These are phyloP conservation scores for Geosmithia putterillii DNA, from an alignment of 2,329 filamentous ascomycete genomes.

Conservation along the genomic window DNA sequence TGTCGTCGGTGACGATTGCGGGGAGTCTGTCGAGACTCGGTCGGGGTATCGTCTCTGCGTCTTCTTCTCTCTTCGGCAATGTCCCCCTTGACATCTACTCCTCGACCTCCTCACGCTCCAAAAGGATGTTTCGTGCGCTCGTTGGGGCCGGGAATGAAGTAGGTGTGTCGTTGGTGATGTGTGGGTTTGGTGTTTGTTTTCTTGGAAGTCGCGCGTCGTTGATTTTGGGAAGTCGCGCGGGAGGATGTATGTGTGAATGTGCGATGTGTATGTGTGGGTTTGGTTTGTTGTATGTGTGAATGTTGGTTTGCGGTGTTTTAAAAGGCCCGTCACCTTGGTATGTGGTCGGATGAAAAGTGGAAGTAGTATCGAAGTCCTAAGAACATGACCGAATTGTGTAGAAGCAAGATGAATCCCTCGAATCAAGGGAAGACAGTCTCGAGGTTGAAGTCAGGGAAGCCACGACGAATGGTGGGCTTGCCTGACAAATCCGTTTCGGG, in stretches of 20 bases:
- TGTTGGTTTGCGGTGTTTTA: too few species aligned
- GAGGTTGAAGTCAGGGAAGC: constrained; percentile 12
- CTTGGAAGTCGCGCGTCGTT: constrained; percentile 12
- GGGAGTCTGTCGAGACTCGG: not conserved
- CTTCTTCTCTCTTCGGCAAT: not conserved
- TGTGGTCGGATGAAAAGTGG: constrained; percentile 46
- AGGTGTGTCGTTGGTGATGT: too few species aligned
- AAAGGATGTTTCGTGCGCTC: not conserved
- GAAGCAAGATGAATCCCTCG: constrained; percentile 17
- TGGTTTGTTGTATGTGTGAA: constrained; percentile 18
- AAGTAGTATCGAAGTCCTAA: constrained; percentile 39
- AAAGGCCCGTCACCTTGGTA: constrained; percentile 47
- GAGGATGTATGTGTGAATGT: constrained; percentile 4
- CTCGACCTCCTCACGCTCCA: constrained; percentile 1
- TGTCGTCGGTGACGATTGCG: not conserved
- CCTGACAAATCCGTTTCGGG: not conserved
- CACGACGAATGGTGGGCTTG: too few species aligned
- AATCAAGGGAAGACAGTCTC: constrained; percentile 12
- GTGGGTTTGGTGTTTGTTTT: constrained; percentile 6
- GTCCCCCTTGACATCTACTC: not conserved
- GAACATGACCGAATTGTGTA: constrained; percentile 36
- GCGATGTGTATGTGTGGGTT: constrained; percentile 13
- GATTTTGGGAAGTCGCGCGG: too few species aligned
- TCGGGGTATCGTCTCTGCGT: constrained; percentile 1
- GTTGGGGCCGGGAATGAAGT: too few species aligned